A percentile compares a stretch with the other conserved stretches of the same genome.
phyloP scores from a whole-genome alignment of 1,284 basidiomycete species.

The Melanopsichium pennsylvanicum region DNA sequence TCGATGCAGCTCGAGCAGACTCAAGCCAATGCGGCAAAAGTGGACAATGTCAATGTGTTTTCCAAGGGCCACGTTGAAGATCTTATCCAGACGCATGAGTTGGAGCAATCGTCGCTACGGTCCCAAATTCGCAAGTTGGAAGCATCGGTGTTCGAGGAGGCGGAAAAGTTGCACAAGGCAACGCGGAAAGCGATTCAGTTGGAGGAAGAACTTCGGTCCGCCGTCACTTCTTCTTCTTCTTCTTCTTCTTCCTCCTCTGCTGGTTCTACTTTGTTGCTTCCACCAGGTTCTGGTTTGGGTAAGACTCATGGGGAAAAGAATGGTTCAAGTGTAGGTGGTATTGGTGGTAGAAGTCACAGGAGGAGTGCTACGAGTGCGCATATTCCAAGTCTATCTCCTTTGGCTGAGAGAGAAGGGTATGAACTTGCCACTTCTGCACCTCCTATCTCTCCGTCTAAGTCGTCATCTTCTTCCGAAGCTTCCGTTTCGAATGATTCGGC shows the following conservation, averaged over 20 bases:
- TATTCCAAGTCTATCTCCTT: constrained; percentile 32
- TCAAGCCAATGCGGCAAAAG: not conserved
- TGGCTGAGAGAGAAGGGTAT: constrained; percentile 30
- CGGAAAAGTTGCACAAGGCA: constrained; percentile 46
- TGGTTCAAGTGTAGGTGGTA: too few species aligned
- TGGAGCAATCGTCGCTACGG: constrained; percentile 44
- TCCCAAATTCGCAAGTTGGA: constrained; percentile 54
- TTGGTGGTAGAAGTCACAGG: constrained; percentile 9
- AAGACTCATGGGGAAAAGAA: not conserved
- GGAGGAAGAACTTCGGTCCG: constrained; percentile 25
- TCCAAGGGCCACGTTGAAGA: constrained; percentile 43
- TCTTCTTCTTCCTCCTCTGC: too few species aligned
- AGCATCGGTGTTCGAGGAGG: constrained; percentile 50
- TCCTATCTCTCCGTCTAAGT: too few species aligned
- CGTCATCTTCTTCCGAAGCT: not conserved
- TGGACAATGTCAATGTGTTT: constrained; percentile 42
- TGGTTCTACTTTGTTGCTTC: too few species aligned
- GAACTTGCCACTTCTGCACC: not conserved
- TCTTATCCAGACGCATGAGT: constrained; percentile 41
- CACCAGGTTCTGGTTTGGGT: too few species aligned
- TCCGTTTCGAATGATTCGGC: not conserved
- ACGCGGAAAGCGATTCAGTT: constrained; percentile 40
- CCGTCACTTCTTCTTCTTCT: too few species aligned
- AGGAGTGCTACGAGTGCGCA: constrained; percentile 32
- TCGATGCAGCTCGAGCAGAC: not conserved